Evolutionary conservation across 345 rosid genomes (phyloP).

Genomic region (Gossypium longicalyx): DNA sequence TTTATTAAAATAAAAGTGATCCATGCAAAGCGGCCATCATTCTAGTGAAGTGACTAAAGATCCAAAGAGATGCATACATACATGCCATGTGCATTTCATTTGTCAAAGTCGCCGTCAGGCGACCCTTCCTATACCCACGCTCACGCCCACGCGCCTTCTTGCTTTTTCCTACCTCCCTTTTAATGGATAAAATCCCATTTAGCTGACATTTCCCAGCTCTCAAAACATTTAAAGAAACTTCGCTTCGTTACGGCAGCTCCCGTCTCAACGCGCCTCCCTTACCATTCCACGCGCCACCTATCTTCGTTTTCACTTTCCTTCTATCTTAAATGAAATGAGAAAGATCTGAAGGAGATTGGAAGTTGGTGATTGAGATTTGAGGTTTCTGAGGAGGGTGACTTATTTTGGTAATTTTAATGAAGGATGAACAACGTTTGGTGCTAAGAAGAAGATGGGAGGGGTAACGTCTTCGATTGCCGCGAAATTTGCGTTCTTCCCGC

Average conservation of each 20-base stretch:
- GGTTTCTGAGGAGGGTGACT: neutral
- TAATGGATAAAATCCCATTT: neutral
- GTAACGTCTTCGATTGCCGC: slow-evolving; percentile 97
- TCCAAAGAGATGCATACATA: neutral
- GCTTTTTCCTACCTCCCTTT: neutral
- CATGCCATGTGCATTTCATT: neutral
- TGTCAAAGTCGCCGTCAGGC: slow-evolving; percentile 27
- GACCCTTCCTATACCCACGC: slow-evolving; percentile 9
- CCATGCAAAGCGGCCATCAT: too few relatives aligned
- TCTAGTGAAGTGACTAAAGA: neutral
- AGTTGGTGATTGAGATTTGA: neutral
- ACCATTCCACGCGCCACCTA: neutral
- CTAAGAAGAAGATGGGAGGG: slow-evolving; percentile 63
- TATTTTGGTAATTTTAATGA: slow-evolving; percentile 30
- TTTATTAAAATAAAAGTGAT: too few relatives aligned
- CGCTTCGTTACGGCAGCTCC: neutral
- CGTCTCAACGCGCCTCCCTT: slow-evolving; percentile 17
- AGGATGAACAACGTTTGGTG: slow-evolving; percentile 33
- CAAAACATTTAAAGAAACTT: neutral
- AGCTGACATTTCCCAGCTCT: slow-evolving; percentile 1
- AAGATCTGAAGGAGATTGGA: slow-evolving; percentile 14
- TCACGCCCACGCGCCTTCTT: neutral
- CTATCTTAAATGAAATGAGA: neutral
- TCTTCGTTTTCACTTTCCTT: neutral
- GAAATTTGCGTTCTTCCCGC: slow-evolving; percentile 97